Evolutionary conservation across 129 eudicot genomes (phyloP), one percentile per base, ranked within the genome.

Genomic region (Pulicaria dysenterica): DNA sequence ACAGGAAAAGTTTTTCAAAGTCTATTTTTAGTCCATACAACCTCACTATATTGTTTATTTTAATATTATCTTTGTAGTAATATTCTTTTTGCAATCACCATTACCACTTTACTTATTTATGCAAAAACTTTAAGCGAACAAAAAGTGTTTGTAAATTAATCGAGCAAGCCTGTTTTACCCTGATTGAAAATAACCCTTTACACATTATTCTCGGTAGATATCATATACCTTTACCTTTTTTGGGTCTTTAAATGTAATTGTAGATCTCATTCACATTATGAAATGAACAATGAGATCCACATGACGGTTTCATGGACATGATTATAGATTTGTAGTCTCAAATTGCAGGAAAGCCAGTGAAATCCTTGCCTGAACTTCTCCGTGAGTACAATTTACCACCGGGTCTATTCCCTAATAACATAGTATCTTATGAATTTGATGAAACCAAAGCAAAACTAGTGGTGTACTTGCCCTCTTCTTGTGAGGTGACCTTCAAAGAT

Each of bases 371-470:
- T 7, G 85, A 85, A 40, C 87, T 85, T 56, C 82, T 85, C 11
- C 82, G 85, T 0, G 90, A 85, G 53, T 82, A 79, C 83, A 85
- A 85, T 51, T 56, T 85, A 55, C 90, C 90, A 24, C 61, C 80
- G 7, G 87, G 87, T 58, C 78, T 85, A 56, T 85, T 85, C 69
- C 90, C 90, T 39, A 70, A 79, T 48, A 85, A 85, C 85, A 77
- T 86, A 73, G 66, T 77, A 8, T 82, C 86, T 73, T 85, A 85
- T 40, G 90, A 85, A 70, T 85, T 82, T 31, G 90, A 85, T 58
- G 84, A 79, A 68, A 64, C 83, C 36, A 85, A 85, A 67, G 80
- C 83, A 59, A 82, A 82, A 67, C 57, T 85, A 14, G 69, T 81
- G 44, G 90, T 85, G 16, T 70, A 82, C 69, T 67, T 85, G 80